Conservation (phyloP, 805 yeast species). For the Ogataea henricii region DNA sequence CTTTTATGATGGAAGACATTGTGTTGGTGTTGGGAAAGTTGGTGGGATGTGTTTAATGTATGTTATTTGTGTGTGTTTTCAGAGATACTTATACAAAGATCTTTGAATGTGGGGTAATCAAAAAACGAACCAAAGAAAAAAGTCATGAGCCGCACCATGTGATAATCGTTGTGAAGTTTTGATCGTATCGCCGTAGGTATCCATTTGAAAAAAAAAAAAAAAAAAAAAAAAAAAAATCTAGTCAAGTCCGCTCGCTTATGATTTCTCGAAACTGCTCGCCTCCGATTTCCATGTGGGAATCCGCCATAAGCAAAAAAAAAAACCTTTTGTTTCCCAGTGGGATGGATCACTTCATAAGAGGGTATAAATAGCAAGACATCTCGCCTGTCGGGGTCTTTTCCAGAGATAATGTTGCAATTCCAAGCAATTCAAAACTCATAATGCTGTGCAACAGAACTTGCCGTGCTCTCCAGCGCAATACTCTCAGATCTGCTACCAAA, state of each 20-base stretch:
- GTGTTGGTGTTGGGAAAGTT: not conserved
- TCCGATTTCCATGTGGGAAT: constrained; percentile 3
- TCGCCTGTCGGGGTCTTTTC: too few relatives aligned
- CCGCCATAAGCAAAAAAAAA: not conserved
- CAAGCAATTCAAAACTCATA: not conserved
- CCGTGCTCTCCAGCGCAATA: not conserved
- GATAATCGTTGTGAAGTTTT: too few relatives aligned
- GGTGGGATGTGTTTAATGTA: not conserved
- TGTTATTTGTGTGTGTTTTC: too few relatives aligned
- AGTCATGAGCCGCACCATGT: constrained; percentile 8
- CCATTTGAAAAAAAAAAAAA: too few relatives aligned
- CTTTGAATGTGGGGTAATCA: constrained; percentile 4
- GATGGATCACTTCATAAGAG: not conserved
- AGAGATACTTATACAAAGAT: too few relatives aligned
- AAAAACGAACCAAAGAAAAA: too few relatives aligned
- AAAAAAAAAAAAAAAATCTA: too few relatives aligned
- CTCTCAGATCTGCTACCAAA: not conserved
- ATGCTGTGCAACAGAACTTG: constrained; percentile 1
- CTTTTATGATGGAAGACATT: constrained; percentile 12
- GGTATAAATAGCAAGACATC: not conserved
- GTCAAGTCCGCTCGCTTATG: not conserved
- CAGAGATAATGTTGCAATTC: not conserved
- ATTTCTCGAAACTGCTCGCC: constrained; percentile 8
- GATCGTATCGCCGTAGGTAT: too few relatives aligned
- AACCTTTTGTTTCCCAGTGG: not conserved